Evolutionary conservation across 768 basidiomycete genomes (phyloP).

Genomic region (Amanita phalloides): DNA sequence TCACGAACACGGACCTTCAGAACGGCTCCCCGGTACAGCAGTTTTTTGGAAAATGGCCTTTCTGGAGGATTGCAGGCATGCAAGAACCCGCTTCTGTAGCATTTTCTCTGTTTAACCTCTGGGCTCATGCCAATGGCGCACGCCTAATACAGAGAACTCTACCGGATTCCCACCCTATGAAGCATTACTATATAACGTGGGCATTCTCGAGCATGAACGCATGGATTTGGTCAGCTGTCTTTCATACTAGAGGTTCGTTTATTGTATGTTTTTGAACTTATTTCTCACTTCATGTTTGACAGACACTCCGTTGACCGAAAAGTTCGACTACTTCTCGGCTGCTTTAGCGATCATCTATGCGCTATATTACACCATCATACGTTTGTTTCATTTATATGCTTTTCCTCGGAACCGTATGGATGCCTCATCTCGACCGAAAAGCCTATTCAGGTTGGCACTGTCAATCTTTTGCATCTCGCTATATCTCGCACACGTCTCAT

Average conservation of each 20-base stretch:
- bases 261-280: background rate
- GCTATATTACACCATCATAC: slow-evolving; percentile 68
- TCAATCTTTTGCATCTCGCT: slow-evolving; percentile 38
- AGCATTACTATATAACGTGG: slow-evolving; percentile 53
- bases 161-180: slow-evolving; percentile 56
- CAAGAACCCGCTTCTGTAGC: slow-evolving; percentile 91
- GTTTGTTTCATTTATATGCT: slow-evolving; percentile 70
- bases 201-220: slow-evolving; percentile 71
- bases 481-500: slow-evolving; percentile 66
- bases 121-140: slow-evolving; percentile 58
- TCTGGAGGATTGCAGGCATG: slow-evolving; percentile 78
- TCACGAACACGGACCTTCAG: slow-evolving; percentile 47
- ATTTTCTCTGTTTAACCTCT: slow-evolving; percentile 83
- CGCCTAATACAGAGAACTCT: slow-evolving; percentile 34
- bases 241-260: slow-evolving; percentile 71
- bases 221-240: slow-evolving; percentile 88
- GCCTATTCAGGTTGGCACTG: slow-evolving; percentile 25
- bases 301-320: slow-evolving; percentile 82
- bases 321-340: slow-evolving; percentile 92
- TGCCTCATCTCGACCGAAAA: slow-evolving; percentile 1
- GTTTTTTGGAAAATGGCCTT: slow-evolving; percentile 97
- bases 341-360: slow-evolving; percentile 75
- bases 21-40: slow-evolving; percentile 46
- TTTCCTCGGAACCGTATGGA: slow-evolving; percentile 10
- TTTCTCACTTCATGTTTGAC: slow-evolving; percentile 3